Evolutionary conservation across 2,329 filamentous ascomycete species (phyloP).

Genomic region (Venturia carpophila): DNA sequence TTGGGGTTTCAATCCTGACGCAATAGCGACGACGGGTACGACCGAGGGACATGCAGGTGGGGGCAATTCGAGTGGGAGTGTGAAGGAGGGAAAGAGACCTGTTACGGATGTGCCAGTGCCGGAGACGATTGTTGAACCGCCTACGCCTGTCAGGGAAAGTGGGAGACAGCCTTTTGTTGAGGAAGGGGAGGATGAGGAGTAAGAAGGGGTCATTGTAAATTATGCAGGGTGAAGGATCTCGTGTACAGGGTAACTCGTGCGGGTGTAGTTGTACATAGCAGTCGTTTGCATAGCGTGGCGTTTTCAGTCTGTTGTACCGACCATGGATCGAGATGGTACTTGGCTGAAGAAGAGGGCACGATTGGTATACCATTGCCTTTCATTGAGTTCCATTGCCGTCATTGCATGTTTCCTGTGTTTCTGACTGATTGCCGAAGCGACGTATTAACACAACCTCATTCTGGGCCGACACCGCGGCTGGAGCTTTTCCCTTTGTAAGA

Average conservation of each 20-base stretch:
- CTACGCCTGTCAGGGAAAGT: slow-evolving; percentile 8
- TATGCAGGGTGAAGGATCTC: neutral
- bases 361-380: too few species aligned
- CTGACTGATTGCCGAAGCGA: too few species aligned
- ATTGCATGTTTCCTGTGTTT: too few species aligned
- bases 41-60: neutral
- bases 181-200: slow-evolving; percentile 11
- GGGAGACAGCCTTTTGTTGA: slow-evolving; percentile 11
- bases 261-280: neutral
- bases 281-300: slow-evolving; percentile 5
- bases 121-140: slow-evolving; percentile 15
- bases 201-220: neutral
- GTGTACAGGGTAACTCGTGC: too few species aligned
- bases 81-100: neutral
- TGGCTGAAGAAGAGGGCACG: too few species aligned
- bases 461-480: too few species aligned
- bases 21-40: neutral
- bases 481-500: too few species aligned
- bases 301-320: neutral
- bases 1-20: slow-evolving; percentile 4
- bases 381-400: too few species aligned
- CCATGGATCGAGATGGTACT: neutral
- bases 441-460: too few species aligned
- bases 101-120: neutral
- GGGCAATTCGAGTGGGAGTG: neutral